A percentile compares a stretch with the other conserved stretches of the same genome.
Conservation (phyloP, 257 asterid genomes). For the Agastache rugosa region DNA sequence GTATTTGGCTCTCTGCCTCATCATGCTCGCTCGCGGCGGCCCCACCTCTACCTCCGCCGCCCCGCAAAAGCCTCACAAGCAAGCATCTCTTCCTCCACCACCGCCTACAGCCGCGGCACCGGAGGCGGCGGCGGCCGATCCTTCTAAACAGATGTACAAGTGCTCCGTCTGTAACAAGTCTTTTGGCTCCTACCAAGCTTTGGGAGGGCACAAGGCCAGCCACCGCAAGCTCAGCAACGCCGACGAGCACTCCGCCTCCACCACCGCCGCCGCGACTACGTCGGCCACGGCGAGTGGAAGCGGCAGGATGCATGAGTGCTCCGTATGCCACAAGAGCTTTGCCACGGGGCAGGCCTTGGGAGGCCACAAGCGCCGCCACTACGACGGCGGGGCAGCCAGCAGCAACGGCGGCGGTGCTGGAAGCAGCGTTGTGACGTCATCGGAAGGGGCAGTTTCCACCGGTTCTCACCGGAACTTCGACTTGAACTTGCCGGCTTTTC, state of each 20-base stretch:
- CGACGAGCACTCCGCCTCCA: slow-evolving; percentile 31
- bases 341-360: slow-evolving; percentile 69
- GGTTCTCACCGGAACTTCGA: slow-evolving; percentile 46
- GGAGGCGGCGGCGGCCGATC: background rate
- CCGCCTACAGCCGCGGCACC: slow-evolving; percentile 11
- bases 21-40: slow-evolving; percentile 68
- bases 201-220: slow-evolving; percentile 78
- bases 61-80: background rate
- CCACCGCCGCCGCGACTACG: background rate
- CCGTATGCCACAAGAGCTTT: slow-evolving; percentile 59
- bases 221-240: slow-evolving; percentile 53
- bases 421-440: slow-evolving; percentile 41
- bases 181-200: slow-evolving; percentile 62
- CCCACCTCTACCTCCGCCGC: slow-evolving; percentile 27
- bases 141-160: slow-evolving; percentile 42
- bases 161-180: slow-evolving; percentile 58
- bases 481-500: slow-evolving; percentile 57
- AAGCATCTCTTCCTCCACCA: slow-evolving; percentile 8
- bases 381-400: slow-evolving; percentile 48
- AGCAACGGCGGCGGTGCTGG: slow-evolving; percentile 35
- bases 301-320: slow-evolving; percentile 59
- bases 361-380: slow-evolving; percentile 71
- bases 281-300: slow-evolving; percentile 23
- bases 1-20: slow-evolving; percentile 60
- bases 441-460: slow-evolving; percentile 45